Percentiles rank a stretch among this genome's conserved stretches.
phyloP scores from a whole-genome alignment of 106 monocot genomes.

The Dioscorea alata region DNA sequence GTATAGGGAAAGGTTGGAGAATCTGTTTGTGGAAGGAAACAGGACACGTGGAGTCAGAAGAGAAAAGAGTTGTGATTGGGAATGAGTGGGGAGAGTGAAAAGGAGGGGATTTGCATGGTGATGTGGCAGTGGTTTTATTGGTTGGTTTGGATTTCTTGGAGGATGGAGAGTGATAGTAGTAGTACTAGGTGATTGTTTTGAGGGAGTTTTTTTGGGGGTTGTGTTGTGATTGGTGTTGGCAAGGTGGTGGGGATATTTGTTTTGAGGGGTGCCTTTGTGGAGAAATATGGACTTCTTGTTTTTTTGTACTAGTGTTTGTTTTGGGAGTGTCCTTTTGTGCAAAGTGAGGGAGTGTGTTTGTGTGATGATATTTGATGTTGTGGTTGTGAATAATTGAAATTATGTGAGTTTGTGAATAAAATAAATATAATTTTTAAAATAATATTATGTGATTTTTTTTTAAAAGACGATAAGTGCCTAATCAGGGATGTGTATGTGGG shows the following conservation, averaged over 20 bases:
- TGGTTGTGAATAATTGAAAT: no score
- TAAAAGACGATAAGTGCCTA: no score
- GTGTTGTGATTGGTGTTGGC: background rate
- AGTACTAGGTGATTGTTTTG: background rate
- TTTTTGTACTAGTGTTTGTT: background rate
- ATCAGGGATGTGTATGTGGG: no score
- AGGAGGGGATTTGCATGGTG: slow-evolving; percentile 9
- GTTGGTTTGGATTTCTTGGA: slow-evolving; percentile 30
- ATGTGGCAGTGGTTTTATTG: slow-evolving; percentile 36
- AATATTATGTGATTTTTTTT: no score
- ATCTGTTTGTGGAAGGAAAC: slow-evolving; percentile 18
- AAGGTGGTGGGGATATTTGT: background rate
- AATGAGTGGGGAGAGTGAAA: slow-evolving; percentile 13
- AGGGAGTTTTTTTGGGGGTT: background rate
- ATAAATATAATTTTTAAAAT: no score
- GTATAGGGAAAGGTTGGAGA: background rate
- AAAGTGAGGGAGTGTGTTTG: no score
- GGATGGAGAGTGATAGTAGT: slow-evolving; percentile 1
- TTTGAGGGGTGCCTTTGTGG: background rate
- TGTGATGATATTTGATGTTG: no score
- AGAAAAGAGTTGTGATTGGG: background rate
- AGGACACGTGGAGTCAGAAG: slow-evolving; percentile 30
- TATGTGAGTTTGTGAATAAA: no score
- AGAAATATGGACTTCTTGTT: background rate
- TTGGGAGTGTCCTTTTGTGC: no score